These are phyloP conservation scores for Vachellia pachyceras DNA, from an alignment of 306 rosid species.

Conservation along the genomic window DNA sequence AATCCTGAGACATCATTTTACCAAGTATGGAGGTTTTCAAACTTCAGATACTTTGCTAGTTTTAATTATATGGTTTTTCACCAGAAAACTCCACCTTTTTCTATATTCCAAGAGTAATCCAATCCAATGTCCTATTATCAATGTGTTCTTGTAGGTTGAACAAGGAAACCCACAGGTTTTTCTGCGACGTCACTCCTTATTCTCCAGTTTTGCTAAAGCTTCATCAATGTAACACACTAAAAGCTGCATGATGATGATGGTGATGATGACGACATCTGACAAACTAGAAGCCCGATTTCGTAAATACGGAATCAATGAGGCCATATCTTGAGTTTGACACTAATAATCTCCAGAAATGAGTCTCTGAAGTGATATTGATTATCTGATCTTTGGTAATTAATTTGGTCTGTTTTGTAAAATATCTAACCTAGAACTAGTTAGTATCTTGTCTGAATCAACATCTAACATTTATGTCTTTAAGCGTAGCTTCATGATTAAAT, in stretches of 20 bases:
- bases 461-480: background rate
- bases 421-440: conserved; percentile 17
- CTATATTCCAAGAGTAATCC: background rate
- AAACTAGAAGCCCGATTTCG: background rate
- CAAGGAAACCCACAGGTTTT: conserved; percentile 84
- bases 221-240: conserved; percentile 57
- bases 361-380: background rate
- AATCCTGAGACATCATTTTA: background rate
- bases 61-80: background rate
- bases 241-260: background rate
- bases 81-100: conserved; percentile 15
- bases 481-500: background rate
- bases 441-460: conserved; percentile 15
- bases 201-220: conserved; percentile 78
- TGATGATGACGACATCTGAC: background rate
- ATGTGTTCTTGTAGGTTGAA: conserved; percentile 56
- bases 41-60: background rate
- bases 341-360: conserved; percentile 2
- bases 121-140: background rate
- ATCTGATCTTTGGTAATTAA: background rate
- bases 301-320: background rate
- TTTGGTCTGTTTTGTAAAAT: conserved; percentile 11
- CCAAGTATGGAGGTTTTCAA: background rate
- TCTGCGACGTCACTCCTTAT: conserved; percentile 57
- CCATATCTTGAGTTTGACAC: background rate